Percentiles rank a stretch among this genome's conserved stretches.
These are phyloP conservation scores for Amoebophrya sp. DNA, from an alignment of 169 alveolate species.

Conservation along the genomic window DNA sequence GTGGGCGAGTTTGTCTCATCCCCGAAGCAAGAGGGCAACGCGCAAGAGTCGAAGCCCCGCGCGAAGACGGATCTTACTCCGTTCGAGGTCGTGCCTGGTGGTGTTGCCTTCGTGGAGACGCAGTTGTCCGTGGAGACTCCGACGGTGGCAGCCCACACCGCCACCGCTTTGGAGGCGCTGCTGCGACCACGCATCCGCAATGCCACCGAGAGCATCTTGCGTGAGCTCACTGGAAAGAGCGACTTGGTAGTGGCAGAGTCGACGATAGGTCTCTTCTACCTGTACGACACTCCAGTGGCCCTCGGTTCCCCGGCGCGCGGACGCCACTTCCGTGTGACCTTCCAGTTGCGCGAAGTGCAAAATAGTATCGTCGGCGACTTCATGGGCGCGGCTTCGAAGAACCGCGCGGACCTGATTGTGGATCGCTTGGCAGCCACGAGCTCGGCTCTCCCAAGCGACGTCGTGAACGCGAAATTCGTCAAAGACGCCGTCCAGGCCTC, in stretches of 20 bases:
- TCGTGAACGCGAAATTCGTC: background rate
- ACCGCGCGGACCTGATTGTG: background rate
- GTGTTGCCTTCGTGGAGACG: background rate
- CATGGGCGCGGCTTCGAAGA: background rate
- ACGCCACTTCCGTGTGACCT: background rate
- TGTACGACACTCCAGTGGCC: background rate
- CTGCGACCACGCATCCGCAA: background rate
- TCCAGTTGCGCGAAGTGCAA: background rate
- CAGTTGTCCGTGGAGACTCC: background rate
- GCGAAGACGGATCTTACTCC: background rate
- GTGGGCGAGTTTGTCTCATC: background rate
- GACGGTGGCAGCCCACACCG: background rate
- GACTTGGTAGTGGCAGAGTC: background rate
- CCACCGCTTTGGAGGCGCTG: background rate
- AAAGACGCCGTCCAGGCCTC: background rate
- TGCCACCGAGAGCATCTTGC: background rate
- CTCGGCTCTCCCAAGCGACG: background rate
- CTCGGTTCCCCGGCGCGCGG: background rate
- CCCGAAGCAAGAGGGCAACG: background rate
- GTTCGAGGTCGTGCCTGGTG: background rate
- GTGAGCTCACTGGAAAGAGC: background rate
- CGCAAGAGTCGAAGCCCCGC: background rate
- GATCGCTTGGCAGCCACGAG: background rate
- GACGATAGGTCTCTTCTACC: background rate
- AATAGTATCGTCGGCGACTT: background rate